These are phyloP conservation scores for Elymus sibiricus DNA, from an alignment of 176 grass and related monocot genomes.

Conservation along the genomic window DNA sequence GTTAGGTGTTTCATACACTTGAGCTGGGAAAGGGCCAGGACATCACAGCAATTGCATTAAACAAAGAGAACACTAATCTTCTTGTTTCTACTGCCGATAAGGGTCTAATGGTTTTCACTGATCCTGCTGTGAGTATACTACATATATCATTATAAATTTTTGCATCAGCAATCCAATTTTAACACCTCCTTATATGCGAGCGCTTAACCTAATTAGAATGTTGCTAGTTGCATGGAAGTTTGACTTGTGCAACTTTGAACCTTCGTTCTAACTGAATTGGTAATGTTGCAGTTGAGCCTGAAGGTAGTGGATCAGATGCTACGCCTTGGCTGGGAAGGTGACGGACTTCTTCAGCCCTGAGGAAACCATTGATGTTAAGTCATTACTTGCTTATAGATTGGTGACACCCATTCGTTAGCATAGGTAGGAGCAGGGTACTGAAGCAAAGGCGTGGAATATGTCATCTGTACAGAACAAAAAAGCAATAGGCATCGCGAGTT, in stretches of 20 bases:
- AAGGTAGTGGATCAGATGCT: constrained; percentile 99
- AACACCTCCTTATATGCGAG: background rate
- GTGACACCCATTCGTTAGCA: background rate
- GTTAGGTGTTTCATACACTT: constrained; percentile 70
- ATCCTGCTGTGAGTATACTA: constrained; percentile 77
- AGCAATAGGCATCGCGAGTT: background rate
- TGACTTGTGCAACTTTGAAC: constrained; percentile 5
- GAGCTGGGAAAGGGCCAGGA: constrained; percentile 70
- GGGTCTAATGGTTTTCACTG: constrained; percentile 78
- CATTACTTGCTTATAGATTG: constrained; percentile 17
- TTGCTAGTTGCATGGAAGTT: background rate
- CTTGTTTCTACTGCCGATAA: constrained; percentile 91
- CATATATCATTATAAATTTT: constrained; percentile 2
- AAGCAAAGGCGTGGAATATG: background rate
- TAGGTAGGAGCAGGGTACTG: constrained; percentile 19
- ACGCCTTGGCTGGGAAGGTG: constrained; percentile 98
- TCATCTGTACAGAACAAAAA: constrained; percentile 36
- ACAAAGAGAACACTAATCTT: constrained; percentile 96
- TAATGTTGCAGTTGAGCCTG: constrained; percentile 78
- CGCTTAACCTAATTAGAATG: constrained; percentile 1
- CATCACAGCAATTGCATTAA: constrained; percentile 71
- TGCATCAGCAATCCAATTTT: background rate
- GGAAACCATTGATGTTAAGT: background rate
- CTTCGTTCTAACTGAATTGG: constrained; percentile 28
- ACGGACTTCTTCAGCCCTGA: constrained; percentile 83